Conservation (phyloP, 2,329 filamentous ascomycete genomes). For the Aaosphaeria arxii region DNA sequence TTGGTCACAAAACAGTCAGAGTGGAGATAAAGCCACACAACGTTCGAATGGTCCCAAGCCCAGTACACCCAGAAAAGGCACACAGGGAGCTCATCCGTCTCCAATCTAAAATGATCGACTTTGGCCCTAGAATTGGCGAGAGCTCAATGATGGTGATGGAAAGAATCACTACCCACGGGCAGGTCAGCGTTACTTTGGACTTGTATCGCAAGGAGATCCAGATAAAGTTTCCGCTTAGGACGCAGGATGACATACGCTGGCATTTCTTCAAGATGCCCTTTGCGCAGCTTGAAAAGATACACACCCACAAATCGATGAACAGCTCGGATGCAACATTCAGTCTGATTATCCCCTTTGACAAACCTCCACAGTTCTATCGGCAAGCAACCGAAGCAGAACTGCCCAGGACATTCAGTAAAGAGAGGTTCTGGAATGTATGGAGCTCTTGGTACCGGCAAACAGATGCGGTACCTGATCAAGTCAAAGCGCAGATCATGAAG, state of each 20-base stretch:
- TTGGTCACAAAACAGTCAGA: neutral
- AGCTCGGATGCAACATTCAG: slow-evolving; percentile 1
- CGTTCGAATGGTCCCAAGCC: slow-evolving; percentile 15
- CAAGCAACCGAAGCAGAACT: slow-evolving; percentile 28
- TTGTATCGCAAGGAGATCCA: slow-evolving; percentile 43
- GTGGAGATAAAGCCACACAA: slow-evolving; percentile 3
- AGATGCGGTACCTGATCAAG: slow-evolving; percentile 51
- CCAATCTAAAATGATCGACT: slow-evolving; percentile 45
- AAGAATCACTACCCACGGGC: slow-evolving; percentile 30
- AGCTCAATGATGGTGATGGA: slow-evolving; percentile 60
- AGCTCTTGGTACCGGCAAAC: slow-evolving; percentile 64
- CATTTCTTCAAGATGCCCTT: slow-evolving; percentile 48
- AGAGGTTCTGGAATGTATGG: slow-evolving; percentile 52
- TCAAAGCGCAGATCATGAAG: slow-evolving; percentile 11
- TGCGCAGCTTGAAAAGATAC: slow-evolving; percentile 41
- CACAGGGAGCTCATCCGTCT: too few relatives aligned
- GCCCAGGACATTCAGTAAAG: slow-evolving; percentile 40
- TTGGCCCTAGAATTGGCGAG: slow-evolving; percentile 59
- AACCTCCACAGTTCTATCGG: slow-evolving; percentile 45
- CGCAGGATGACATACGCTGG: slow-evolving; percentile 11
- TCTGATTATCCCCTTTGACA: slow-evolving; percentile 34
- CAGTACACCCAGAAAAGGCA: slow-evolving; percentile 13
- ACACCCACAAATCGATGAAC: slow-evolving; percentile 17
- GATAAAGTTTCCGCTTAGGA: slow-evolving; percentile 42
- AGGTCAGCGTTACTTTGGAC: slow-evolving; percentile 41